phyloP scores from a whole-genome alignment of 345 rosid genomes.

The Heritiera fomes region DNA sequence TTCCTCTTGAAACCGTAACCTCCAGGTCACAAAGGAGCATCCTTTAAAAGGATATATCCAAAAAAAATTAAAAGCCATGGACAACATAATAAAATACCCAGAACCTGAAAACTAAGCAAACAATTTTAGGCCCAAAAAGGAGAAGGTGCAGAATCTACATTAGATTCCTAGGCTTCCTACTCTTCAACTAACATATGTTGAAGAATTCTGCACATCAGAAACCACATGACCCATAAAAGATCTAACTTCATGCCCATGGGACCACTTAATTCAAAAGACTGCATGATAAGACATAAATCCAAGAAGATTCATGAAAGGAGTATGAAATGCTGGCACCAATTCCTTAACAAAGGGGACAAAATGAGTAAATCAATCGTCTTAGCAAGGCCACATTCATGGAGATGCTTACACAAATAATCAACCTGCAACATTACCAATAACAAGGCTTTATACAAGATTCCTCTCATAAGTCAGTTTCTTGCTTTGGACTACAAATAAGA shows the following conservation, averaged over 20 bases:
- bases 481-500: not conserved
- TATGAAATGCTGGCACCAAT: conserved; percentile 15
- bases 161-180: not conserved
- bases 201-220: not conserved
- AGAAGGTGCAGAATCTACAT: not conserved
- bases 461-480: not conserved
- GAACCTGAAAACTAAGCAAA: not conserved
- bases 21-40: too few relatives aligned
- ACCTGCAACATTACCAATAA: conserved; percentile 50
- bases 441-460: not conserved
- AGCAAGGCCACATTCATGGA: conserved; percentile 62
- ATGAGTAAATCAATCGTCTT: conserved; percentile 82
- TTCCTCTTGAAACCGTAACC: too few relatives aligned
- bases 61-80: not conserved
- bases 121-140: not conserved
- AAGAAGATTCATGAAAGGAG: conserved; percentile 11
- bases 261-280: not conserved
- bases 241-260: not conserved
- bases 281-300: not conserved
- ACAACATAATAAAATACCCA: not conserved
- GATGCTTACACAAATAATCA: conserved; percentile 83
- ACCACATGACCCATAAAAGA: not conserved
- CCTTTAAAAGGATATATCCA: too few relatives aligned
- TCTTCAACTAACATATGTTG: conserved; percentile 3
- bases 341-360: conserved; percentile 85